Evolutionary conservation across 495 filamentous ascomycete species (phyloP).

Genomic region (Endocarpon pusillum): DNA sequence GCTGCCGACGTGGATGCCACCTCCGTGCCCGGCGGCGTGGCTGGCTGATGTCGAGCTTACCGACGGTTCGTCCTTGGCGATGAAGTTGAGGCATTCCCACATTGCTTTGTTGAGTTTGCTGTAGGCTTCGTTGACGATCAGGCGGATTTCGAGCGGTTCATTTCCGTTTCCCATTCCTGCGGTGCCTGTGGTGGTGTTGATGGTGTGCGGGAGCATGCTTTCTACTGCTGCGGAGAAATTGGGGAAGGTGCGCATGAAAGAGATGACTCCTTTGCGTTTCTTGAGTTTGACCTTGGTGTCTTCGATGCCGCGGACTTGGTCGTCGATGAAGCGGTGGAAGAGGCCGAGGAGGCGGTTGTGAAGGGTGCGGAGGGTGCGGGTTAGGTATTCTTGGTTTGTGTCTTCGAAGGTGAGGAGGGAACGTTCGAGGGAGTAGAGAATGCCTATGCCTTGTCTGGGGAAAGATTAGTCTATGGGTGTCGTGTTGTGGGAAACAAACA

Average conservation of each 20-base stretch:
- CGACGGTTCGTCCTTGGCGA: conserved; percentile 78
- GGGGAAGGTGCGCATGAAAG: conserved; percentile 85
- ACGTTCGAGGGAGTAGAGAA: conserved; percentile 63
- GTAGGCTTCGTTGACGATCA: conserved; percentile 74
- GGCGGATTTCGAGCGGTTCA: conserved; percentile 45
- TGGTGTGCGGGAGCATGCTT: conserved; percentile 47
- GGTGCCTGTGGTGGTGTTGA: conserved; percentile 7
- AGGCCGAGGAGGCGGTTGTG: conserved; percentile 56
- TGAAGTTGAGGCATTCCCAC: conserved; percentile 92
- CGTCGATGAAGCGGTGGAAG: conserved; percentile 81
- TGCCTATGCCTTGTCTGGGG: conserved; percentile 67
- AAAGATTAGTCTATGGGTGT: too few relatives aligned
- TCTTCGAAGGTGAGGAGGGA: conserved; percentile 63
- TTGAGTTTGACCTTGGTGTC: conserved; percentile 99
- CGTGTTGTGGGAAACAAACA: too few relatives aligned
- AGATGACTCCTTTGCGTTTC: conserved; percentile 90
- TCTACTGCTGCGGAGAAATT: conserved; percentile 65
- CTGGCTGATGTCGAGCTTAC: conserved; percentile 33
- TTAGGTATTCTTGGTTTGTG: conserved; percentile 81
- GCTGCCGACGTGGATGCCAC: conserved; percentile 9
- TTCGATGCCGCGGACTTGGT: conserved; percentile 87
- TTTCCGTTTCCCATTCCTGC: too few relatives aligned
- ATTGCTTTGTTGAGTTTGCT: conserved; percentile 80
- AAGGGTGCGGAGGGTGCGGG: conserved; percentile 59
- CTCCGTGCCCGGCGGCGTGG: neutral